Evolutionary conservation across 2,329 filamentous ascomycete species (phyloP).

Genomic region (Zymoseptoria pseudotritici): DNA sequence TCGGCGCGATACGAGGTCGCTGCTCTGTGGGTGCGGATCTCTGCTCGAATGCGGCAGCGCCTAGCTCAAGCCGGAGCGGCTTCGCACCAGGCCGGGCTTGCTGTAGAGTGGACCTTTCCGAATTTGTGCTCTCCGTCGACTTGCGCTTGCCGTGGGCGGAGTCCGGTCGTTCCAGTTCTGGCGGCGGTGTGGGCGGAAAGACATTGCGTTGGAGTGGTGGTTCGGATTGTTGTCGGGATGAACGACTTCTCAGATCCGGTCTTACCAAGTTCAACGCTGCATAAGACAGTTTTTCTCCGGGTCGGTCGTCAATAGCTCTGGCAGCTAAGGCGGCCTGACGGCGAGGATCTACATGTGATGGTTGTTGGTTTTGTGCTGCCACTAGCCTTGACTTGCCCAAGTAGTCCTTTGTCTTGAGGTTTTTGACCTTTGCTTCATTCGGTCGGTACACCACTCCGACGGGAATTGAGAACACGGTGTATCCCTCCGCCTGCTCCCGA

Average conservation of each 20-base stretch:
- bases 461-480: constrained; percentile 96
- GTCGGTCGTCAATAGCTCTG: constrained; percentile 67
- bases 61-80: constrained; percentile 42
- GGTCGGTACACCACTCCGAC: constrained; percentile 92
- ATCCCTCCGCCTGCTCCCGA: constrained; percentile 87
- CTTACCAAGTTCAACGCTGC: constrained; percentile 91
- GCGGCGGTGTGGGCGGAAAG: constrained; percentile 97
- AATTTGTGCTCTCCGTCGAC: constrained; percentile 41
- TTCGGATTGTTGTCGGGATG: constrained; percentile 69
- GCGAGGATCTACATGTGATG: constrained; percentile 17
- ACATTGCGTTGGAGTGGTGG: constrained; percentile 70
- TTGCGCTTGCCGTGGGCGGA: constrained; percentile 22
- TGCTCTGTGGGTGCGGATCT: constrained; percentile 11
- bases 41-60: constrained; percentile 42
- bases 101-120: constrained; percentile 28
- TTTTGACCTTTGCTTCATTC: constrained; percentile 96
- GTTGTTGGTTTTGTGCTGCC: constrained; percentile 50
- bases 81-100: constrained; percentile 39
- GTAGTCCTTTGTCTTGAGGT: constrained; percentile 95
- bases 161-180: constrained; percentile 60
- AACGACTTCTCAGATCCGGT: constrained; percentile 66
- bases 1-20: constrained; percentile 31
- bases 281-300: constrained; percentile 77
- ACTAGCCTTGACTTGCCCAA: constrained; percentile 92
- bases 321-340: constrained; percentile 30